Conservation (phyloP, 257 asterid species). For the Primulina huaijiensis region DNA sequence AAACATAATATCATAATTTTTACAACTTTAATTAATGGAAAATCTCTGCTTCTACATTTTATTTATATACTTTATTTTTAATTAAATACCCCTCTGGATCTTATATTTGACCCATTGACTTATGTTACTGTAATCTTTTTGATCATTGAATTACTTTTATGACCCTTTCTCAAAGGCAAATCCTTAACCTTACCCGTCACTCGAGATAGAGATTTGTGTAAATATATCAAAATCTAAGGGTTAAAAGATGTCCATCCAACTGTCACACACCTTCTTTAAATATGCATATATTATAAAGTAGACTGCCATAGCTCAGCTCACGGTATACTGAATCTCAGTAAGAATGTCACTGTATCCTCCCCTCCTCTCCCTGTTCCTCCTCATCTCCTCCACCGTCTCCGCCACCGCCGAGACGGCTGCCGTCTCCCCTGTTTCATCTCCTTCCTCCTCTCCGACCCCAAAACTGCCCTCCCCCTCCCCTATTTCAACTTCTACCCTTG, state of each 20-base stretch:
- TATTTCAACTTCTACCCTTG: conserved; percentile 56
- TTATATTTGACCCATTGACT: too few relatives aligned
- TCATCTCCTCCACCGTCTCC: conserved; percentile 27
- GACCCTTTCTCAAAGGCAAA: not conserved
- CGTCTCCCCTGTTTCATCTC: conserved; percentile 27
- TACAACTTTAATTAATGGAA: too few relatives aligned
- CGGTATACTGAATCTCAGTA: not conserved
- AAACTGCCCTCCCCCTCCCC: conserved; percentile 33
- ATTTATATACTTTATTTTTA: too few relatives aligned
- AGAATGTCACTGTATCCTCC: conserved; percentile 34
- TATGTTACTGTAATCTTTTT: too few relatives aligned
- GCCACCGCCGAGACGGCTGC: conserved; percentile 28
- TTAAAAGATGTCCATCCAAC: not conserved
- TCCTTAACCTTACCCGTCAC: too few relatives aligned
- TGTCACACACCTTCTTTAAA: not conserved
- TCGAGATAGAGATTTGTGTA: not conserved
- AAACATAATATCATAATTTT: too few relatives aligned
- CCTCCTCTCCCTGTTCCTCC: conserved; percentile 3
- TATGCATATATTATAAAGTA: too few relatives aligned
- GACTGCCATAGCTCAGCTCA: not conserved
- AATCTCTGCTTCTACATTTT: too few relatives aligned
- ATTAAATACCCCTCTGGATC: not conserved
- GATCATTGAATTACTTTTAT: not conserved
- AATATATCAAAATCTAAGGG: not conserved
- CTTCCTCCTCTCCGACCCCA: conserved; percentile 28